Conservation (phyloP, 1,284 basidiomycete species). For the Kalmanozyma brasiliensis region DNA sequence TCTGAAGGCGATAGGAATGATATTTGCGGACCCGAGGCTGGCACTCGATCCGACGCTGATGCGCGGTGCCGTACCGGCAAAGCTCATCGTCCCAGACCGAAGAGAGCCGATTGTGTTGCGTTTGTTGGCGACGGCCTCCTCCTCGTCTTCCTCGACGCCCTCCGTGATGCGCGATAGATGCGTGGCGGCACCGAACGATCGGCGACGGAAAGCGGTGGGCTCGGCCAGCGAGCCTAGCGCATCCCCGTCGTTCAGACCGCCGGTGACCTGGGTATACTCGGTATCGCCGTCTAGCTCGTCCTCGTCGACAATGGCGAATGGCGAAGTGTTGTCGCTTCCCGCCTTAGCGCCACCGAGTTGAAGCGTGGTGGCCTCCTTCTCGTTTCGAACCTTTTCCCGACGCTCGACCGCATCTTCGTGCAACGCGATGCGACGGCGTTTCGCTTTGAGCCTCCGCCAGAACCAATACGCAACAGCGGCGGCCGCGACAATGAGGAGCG, state of each 20-base stretch:
- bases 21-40: constrained; percentile 36
- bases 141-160: constrained; percentile 49
- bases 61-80: constrained; percentile 31
- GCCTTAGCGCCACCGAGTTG: constrained; percentile 24
- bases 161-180: constrained; percentile 55
- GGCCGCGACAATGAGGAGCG: constrained; percentile 31
- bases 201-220: constrained; percentile 32
- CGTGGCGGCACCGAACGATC: constrained; percentile 51
- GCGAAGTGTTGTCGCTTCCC: constrained; percentile 9
- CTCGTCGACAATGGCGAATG: constrained; percentile 26
- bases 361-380: constrained; percentile 40
- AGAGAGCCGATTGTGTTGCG: constrained; percentile 20
- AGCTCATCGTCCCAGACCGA: constrained; percentile 9
- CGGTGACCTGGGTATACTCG: constrained; percentile 51
- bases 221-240: constrained; percentile 41
- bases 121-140: constrained; percentile 15
- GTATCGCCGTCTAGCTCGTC: constrained; percentile 40
- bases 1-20: constrained; percentile 48
- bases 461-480: constrained; percentile 29
- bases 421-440: constrained; percentile 33
- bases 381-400: constrained; percentile 34
- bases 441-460: constrained; percentile 31
- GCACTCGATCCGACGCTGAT: constrained; percentile 39
- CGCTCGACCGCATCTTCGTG: constrained; percentile 34
- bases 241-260: constrained; percentile 24